A percentile compares a stretch with the other conserved stretches of the same genome.
Conservation (phyloP, 495 filamentous ascomycete species). For the Lepidopterella palustris region DNA sequence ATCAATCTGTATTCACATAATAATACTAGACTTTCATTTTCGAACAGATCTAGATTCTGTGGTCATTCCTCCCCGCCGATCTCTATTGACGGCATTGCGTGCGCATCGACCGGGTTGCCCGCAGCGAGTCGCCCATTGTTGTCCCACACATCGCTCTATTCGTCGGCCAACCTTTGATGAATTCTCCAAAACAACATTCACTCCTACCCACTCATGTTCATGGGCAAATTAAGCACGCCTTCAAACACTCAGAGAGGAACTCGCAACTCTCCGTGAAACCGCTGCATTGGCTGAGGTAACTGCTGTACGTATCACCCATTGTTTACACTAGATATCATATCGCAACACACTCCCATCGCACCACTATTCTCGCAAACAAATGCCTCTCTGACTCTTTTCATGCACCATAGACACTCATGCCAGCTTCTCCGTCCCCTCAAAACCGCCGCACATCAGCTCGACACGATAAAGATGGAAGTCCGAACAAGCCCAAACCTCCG, state of each 20-base stretch:
- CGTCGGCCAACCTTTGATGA: not conserved
- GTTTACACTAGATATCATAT: not conserved
- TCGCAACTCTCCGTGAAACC: not conserved
- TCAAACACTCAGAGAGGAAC: not conserved
- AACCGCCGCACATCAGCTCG: slow-evolving; percentile 5
- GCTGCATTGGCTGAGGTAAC: not conserved
- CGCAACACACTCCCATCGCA: not conserved
- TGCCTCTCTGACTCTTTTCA: slow-evolving; percentile 1
- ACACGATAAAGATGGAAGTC: slow-evolving; percentile 18
- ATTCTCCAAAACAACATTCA: too few species aligned
- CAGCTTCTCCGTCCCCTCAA: slow-evolving; percentile 7
- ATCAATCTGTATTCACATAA: too few species aligned
- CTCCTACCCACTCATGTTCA: not conserved
- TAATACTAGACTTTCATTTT: too few species aligned
- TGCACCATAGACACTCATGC: slow-evolving; percentile 14
- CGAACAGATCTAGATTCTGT: too few species aligned
- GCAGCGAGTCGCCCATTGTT: not conserved
- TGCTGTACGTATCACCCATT: not conserved
- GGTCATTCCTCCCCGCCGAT: too few species aligned
- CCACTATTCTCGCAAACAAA: not conserved
- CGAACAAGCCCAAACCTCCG: slow-evolving; percentile 4
- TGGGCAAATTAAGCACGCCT: not conserved
- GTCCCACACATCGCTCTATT: not conserved
- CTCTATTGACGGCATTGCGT: not conserved
- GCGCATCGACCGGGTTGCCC: not conserved